These are phyloP conservation scores for Colletotrichum tropicale DNA, from an alignment of 2,329 filamentous ascomycete genomes.

Conservation along the genomic window DNA sequence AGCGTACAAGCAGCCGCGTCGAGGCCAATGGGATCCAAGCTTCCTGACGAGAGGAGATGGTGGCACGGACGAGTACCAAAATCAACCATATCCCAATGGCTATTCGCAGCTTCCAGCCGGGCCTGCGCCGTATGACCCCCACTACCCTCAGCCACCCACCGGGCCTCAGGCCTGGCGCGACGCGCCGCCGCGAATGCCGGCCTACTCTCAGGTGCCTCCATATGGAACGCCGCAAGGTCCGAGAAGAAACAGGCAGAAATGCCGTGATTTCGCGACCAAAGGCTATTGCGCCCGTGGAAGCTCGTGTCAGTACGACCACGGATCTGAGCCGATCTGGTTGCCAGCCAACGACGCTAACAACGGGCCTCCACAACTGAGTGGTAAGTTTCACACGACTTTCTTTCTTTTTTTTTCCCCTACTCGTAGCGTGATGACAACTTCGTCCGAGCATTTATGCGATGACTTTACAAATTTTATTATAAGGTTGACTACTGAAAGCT, in stretches of 20 bases:
- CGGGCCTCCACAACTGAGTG: neutral
- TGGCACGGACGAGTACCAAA: neutral
- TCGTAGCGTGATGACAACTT: slow-evolving; percentile 22
- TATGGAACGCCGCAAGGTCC: neutral
- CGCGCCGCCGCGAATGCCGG: neutral
- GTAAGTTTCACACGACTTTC: neutral
- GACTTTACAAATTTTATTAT: slow-evolving; percentile 26
- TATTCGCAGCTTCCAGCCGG: slow-evolving; percentile 22
- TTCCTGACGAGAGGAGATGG: slow-evolving; percentile 5
- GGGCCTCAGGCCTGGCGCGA: slow-evolving; percentile 1
- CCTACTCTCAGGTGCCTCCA: neutral
- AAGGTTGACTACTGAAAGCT: slow-evolving; percentile 33
- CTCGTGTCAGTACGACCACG: slow-evolving; percentile 74
- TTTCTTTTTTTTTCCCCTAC: neutral
- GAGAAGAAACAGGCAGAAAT: slow-evolving; percentile 53
- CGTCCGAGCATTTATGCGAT: slow-evolving; percentile 23
- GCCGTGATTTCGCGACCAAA: slow-evolving; percentile 74
- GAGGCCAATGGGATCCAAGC: slow-evolving; percentile 46
- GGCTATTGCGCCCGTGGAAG: slow-evolving; percentile 73
- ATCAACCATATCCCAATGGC: neutral
- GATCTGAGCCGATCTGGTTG: slow-evolving; percentile 32
- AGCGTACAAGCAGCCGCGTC: slow-evolving; percentile 63
- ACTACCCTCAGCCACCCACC: slow-evolving; percentile 29
- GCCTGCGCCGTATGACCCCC: slow-evolving; percentile 59
- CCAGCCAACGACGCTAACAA: neutral